These are phyloP conservation scores for Tolypocladium pustulatum DNA, from an alignment of 2,329 filamentous ascomycete genomes.

Conservation along the genomic window DNA sequence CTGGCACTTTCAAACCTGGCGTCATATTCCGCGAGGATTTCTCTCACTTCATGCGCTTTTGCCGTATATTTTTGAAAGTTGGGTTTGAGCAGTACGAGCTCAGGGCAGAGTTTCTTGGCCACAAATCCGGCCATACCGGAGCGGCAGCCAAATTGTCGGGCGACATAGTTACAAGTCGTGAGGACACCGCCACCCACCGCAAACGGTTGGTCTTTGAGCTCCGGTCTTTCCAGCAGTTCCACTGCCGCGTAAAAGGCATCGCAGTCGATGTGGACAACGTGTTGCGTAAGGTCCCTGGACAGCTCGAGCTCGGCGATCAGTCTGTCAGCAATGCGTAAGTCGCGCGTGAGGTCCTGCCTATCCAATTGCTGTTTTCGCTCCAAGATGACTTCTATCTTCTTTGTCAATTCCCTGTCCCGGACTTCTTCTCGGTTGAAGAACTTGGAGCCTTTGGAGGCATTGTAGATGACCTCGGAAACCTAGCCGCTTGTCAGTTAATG, in stretches of 20 bases:
- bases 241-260: conserved; percentile 97
- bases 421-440: conserved; percentile 88
- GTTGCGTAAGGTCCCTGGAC: conserved; percentile 69
- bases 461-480: conserved; percentile 95
- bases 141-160: conserved; percentile 79
- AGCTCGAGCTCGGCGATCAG: conserved; percentile 71
- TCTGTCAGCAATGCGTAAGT: conserved; percentile 69
- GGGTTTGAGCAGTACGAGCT: conserved; percentile 69
- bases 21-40: conserved; percentile 79
- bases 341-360: conserved; percentile 59
- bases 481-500: conserved; percentile 16
- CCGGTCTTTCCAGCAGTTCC: conserved; percentile 73
- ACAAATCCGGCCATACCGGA: conserved; percentile 96
- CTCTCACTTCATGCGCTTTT: conserved; percentile 80
- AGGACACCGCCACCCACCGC: conserved; percentile 67
- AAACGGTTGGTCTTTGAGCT: conserved; percentile 78
- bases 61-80: conserved; percentile 87
- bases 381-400: conserved; percentile 75
- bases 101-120: conserved; percentile 84
- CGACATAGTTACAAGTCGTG: conserved; percentile 74
- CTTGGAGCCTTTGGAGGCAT: conserved; percentile 91
- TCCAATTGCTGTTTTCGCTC: conserved; percentile 67
- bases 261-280: conserved; percentile 87
- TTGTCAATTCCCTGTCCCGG: conserved; percentile 70
- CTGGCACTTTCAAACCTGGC: conserved; percentile 85